A percentile compares a stretch with the other conserved stretches of the same genome.
These are phyloP conservation scores for Heterobasidion occidentale DNA, from an alignment of 1,284 basidiomycete genomes.

Conservation along the genomic window DNA sequence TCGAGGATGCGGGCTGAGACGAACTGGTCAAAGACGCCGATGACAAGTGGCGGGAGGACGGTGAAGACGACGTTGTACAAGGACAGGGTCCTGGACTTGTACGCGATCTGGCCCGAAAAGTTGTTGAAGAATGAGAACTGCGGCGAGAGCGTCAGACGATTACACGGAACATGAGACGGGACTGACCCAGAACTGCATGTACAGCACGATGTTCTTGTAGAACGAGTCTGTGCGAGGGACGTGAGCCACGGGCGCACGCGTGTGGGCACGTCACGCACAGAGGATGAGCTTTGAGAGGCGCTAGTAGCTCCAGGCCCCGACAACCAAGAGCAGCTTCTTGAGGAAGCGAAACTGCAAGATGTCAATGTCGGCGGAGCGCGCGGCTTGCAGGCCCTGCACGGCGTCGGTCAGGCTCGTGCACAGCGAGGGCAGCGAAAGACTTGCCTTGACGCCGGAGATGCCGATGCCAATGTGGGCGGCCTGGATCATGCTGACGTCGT, in stretches of 20 bases:
- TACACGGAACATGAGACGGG: background rate
- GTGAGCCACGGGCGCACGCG: background rate
- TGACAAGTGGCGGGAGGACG: slow-evolving; percentile 92
- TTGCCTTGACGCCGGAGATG: slow-evolving; percentile 90
- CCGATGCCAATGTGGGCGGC: slow-evolving; percentile 97
- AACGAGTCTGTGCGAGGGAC: slow-evolving; percentile 63
- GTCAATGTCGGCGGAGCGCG: slow-evolving; percentile 92
- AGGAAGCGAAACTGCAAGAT: slow-evolving; percentile 98
- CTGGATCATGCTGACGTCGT: slow-evolving; percentile 96
- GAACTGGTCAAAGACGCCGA: slow-evolving; percentile 97
- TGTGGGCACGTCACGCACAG: slow-evolving; percentile 43
- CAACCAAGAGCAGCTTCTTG: slow-evolving; percentile 93
- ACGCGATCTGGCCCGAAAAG: too few species aligned
- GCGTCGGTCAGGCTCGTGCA: too few species aligned
- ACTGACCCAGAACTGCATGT: slow-evolving; percentile 95
- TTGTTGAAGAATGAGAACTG: too few species aligned
- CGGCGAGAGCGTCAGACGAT: slow-evolving; percentile 2
- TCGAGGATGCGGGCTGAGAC: slow-evolving; percentile 95
- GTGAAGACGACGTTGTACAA: too few species aligned
- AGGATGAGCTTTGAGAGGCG: slow-evolving; percentile 93
- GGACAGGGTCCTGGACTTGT: too few species aligned
- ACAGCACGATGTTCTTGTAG: slow-evolving; percentile 96
- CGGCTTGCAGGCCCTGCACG: slow-evolving; percentile 87
- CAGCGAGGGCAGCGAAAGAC: slow-evolving; percentile 16
- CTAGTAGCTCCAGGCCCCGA: slow-evolving; percentile 98